Evolutionary conservation across 108 stramenopile species (phyloP), one percentile per base, ranked within the genome.

Genomic region (Pinguiococcus pyrenoidosus): DNA sequence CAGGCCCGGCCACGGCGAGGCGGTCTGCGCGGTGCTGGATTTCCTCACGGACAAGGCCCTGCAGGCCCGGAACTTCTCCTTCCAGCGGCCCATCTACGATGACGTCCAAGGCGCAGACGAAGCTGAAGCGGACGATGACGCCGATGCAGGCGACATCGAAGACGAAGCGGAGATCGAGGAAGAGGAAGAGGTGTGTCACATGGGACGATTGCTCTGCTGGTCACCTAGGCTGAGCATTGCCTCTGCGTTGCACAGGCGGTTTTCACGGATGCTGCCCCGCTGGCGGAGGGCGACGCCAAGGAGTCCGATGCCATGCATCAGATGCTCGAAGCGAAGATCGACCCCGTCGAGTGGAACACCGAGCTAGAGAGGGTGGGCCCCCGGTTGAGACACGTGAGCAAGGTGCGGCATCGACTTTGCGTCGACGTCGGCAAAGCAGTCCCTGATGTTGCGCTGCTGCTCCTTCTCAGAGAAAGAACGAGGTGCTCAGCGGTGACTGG

Each of bases 311-410:
- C 29, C 50, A 38, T 6, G 26, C 59, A 37, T 7, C 48, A 66
- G 21, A 67, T 70, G 32, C 34, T 73, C n/a, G 45, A 62, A 30
- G 26, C 43, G 12, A 17, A 60, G 26, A 40, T 73, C 1, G 74
- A 72, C 45, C 76, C 66, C 16, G 44, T 71, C 20, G 69, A 46
- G 34, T 78, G 77, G 77, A 49, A 65, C 37, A 62, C 69, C 2
- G 77, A 78, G 51, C 44, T 78, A 3, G 77, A 78, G 63, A 51
- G 77, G 23, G 72, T 78, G 9, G 62, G 49, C 6, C 77, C 75
- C 5, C 30, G 43, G 23, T 54, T 74, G 14, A 59, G 51, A 39
- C 52, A 51, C 21, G 3, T 34, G 17, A 4, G 9, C n/a, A 13
- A 5, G 18, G 38, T 20, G 38, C 18, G 17, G 9, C 5, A 13